Evolutionary conservation across 768 basidiomycete species (phyloP), one percentile per base, ranked within the genome.

Genomic region (Cyathus striatus): DNA sequence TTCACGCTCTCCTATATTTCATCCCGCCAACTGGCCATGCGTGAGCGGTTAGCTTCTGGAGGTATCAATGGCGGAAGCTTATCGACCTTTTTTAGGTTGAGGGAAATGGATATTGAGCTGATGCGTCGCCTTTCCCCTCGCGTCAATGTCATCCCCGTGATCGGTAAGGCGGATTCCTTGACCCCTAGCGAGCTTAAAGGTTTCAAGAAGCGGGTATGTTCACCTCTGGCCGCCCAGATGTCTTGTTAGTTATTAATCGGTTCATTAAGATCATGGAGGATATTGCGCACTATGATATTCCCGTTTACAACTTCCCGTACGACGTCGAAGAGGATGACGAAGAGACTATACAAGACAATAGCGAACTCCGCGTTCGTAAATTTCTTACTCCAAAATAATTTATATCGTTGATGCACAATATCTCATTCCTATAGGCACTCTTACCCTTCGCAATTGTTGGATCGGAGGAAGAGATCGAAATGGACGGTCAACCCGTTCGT

Each of bases 301-400:
- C 96, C 4, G 86, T 98, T 30, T 98, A 98, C 75, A 98, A 98
- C 71, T 99, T 99, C 77, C 96, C 96, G 0, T 99, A 97, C 61
- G 96, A 98, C 53, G 85, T 95, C 5, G 96, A 99, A 63, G 96
- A 99, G 64, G 96, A 99, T 58, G 96, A 99, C 58, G 94, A 97
- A 58, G 96, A 98, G 57, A 99, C 96, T 3, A 90, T 99, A 46
- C 83, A 86, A 56, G 96, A 99, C 63, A 99, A 98, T 69, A 87
- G 87, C 55, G 94, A 97, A 63, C 82, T 99, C 41, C 76, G 95
- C 41, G 90, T 90, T 58, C 48, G 79, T 63, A 26, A 7, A n/a
- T 40, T 40, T 40, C 41, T 16, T 24, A 9, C 37, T 41, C n/a
- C 30, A 3, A 17, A 23, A 24, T 10, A 22, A 35, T 26, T 23